Base-by-base conservation (phyloP, 208 protist genomes). In the Acanthamoeba royreba region DNA sequence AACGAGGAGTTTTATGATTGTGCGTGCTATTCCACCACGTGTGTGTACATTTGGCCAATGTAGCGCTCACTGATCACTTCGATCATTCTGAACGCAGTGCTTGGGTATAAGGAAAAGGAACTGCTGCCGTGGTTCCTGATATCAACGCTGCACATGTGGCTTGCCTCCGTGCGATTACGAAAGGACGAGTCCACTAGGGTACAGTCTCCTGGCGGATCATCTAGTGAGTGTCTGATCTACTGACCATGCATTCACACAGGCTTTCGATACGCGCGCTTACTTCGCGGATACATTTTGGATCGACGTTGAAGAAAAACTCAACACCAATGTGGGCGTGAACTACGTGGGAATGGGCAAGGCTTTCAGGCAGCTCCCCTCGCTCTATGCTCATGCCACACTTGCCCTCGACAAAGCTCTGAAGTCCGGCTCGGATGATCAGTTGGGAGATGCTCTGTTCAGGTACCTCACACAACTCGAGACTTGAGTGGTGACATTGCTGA, bases 311-410 rank as follows among this genome's bases (percentile, higher is more conserved):
- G 69, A 79, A 28, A 79, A 79, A 42, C 69, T 79, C 69, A 79
- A 79, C 69, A 25, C 19, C 55, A 47, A 79, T 25, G 69, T 79
- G 33, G 69, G 69, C 4, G 69, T 79, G 22, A 79, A 79, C 69
- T 79, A 79, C 69, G 69, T 79, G 69, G 69, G 69, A 1, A 79
- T 79, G 69, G 69, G 69, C 17, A 79, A 79, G 69, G 69, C 69
- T 42, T 79, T 79, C 69, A 79, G 46, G 69, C 69, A 79, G 69
- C 8, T 79, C 38, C 69, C 69, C 69, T 47, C 22, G 38, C 69
- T 79, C 69, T 79, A 79, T 25, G 69, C 69, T 25, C 33, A 79
- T 25, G 38, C 69, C 69, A 79, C 69, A 9, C 31, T 79, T 15
- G 42, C 69, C 11, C 69, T 79, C 69, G 69, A 79, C 69, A 79